Percentiles rank a stretch among this genome's conserved stretches.
These are phyloP conservation scores for Fusarium hostae DNA, from an alignment of 2,329 filamentous ascomycete genomes.

Conservation along the genomic window DNA sequence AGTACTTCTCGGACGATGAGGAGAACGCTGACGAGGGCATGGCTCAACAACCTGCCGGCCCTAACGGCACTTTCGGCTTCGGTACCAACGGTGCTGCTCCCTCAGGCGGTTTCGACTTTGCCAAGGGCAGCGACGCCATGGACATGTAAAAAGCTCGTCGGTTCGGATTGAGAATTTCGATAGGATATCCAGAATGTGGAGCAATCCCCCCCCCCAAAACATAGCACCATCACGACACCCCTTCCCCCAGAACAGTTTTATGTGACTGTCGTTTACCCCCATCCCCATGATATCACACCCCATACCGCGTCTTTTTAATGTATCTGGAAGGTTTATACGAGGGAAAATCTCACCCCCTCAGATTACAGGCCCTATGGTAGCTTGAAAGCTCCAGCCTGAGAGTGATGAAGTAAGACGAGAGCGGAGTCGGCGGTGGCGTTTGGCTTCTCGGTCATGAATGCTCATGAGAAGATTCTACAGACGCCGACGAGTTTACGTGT, in stretches of 20 bases:
- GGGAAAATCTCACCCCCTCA: conserved; percentile 41
- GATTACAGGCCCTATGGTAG: conserved; percentile 66
- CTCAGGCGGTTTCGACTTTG: conserved; percentile 93
- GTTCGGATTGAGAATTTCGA: conserved; percentile 17
- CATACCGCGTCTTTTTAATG: conserved; percentile 50
- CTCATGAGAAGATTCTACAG: conserved; percentile 28
- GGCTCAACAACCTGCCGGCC: conserved; percentile 71
- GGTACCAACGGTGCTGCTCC: conserved; percentile 71
- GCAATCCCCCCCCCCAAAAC: conserved; percentile 35
- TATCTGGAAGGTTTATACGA: conserved; percentile 53
- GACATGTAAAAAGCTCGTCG: conserved; percentile 64
- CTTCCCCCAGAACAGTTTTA: conserved; percentile 40
- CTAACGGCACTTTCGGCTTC: conserved; percentile 83
- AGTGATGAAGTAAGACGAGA: conserved; percentile 45
- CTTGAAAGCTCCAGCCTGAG: conserved; percentile 73
- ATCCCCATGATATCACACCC: conserved; percentile 49
- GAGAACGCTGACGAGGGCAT: conserved; percentile 87
- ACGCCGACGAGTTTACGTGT: conserved; percentile 37
- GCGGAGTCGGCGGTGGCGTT: conserved; percentile 38
- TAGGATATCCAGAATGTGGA: conserved; percentile 29
- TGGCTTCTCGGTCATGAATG: conserved; percentile 32
- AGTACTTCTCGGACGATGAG: conserved; percentile 99
- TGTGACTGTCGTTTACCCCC: conserved; percentile 39
- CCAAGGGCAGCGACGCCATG: conserved; percentile 74
- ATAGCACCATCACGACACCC: conserved; percentile 41